phyloP scores from a whole-genome alignment of 2,329 filamentous ascomycete genomes.

The Hymenoscyphus linearis region DNA sequence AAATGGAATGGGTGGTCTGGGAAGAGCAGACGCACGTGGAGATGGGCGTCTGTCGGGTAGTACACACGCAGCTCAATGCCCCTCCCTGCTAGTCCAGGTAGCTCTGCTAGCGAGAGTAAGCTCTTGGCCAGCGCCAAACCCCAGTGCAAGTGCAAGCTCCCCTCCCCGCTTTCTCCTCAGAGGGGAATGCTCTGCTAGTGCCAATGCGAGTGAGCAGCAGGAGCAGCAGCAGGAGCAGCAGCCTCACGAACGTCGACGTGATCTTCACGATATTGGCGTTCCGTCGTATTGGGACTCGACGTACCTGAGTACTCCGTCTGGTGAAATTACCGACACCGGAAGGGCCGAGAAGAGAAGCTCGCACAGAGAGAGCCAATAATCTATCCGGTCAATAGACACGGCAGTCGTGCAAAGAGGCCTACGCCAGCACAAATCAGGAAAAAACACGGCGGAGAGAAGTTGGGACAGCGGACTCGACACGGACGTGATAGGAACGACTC shows the following conservation, averaged over 20 bases:
- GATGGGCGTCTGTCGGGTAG: background rate
- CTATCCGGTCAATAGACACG: conserved; percentile 12
- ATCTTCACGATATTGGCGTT: conserved; percentile 18
- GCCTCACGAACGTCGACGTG: conserved; percentile 10
- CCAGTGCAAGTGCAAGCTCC: background rate
- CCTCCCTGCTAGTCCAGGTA: background rate
- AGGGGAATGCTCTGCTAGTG: background rate
- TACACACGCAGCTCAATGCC: background rate
- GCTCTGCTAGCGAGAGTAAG: background rate
- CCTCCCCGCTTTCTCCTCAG: background rate
- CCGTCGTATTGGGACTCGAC: conserved; percentile 18
- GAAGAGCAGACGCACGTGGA: background rate
- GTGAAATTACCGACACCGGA: conserved; percentile 20
- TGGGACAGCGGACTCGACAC: conserved; percentile 8
- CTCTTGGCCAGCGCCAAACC: background rate
- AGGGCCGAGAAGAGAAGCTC: conserved; percentile 17
- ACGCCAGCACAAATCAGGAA: background rate
- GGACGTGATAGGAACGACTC: conserved; percentile 8
- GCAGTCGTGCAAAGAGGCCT: conserved; percentile 13
- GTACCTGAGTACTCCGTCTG: background rate
- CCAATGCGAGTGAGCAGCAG: background rate
- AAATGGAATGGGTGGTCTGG: background rate
- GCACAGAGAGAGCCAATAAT: conserved; percentile 19
- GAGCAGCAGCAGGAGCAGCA: too few species aligned
- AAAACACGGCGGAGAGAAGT: background rate